phyloP scores from a whole-genome alignment of 164 flowering plant species.

The Vitis labrusca region DNA sequence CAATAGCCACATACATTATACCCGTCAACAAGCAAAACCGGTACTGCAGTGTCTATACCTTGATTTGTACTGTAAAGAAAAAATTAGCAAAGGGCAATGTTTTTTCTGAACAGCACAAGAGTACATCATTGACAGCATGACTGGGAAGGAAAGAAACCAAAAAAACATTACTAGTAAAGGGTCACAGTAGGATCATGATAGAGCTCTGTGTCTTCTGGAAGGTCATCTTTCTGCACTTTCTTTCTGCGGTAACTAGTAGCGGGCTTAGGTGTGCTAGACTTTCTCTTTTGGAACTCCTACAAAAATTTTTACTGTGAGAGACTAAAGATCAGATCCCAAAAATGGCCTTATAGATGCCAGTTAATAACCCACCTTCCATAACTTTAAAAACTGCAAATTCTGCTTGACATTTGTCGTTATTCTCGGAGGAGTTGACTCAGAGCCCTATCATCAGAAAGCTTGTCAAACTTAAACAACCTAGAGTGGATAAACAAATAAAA shows the following conservation, averaged over 20 bases:
- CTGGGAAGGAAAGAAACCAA: background rate
- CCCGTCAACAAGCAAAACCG: slow-evolving; percentile 98
- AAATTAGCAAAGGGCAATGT: slow-evolving; percentile 3
- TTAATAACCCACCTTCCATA: slow-evolving; percentile 63
- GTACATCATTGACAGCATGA: background rate
- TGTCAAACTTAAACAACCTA: background rate
- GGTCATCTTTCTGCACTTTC: slow-evolving; percentile 74
- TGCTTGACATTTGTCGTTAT: slow-evolving; percentile 94
- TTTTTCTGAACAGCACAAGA: background rate
- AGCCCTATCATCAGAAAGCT: slow-evolving; percentile 34
- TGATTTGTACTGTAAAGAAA: slow-evolving; percentile 63
- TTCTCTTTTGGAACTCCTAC: slow-evolving; percentile 74
- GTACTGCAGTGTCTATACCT: slow-evolving; percentile 67
- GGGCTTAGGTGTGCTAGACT: slow-evolving; percentile 65
- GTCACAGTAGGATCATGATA: slow-evolving; percentile 72
- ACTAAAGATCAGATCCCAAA: background rate
- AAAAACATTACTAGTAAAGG: slow-evolving; percentile 71
- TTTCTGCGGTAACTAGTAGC: slow-evolving; percentile 87
- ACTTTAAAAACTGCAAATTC: slow-evolving; percentile 75
- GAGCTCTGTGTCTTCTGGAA: slow-evolving; percentile 60
- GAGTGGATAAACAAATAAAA: background rate
- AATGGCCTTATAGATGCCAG: background rate
- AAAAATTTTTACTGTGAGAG: slow-evolving; percentile 8
- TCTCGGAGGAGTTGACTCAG: slow-evolving; percentile 69
- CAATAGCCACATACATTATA: slow-evolving; percentile 98